phyloP scores from a whole-genome alignment of 164 flowering plant genomes.

The Liriodendron chinense region DNA sequence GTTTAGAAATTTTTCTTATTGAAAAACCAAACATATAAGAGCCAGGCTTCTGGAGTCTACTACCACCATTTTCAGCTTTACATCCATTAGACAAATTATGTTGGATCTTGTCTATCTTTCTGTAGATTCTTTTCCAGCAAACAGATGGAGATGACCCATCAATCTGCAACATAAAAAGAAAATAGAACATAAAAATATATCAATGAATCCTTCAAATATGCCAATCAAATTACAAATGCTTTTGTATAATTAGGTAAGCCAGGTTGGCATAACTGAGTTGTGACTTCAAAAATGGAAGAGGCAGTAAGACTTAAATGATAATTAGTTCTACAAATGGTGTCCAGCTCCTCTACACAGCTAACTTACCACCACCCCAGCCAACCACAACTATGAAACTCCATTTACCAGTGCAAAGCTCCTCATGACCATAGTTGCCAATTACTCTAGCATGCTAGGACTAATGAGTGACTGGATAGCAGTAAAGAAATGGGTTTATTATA shows the following conservation, averaged over 20 bases:
- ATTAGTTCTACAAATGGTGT: no score
- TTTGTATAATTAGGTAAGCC: not conserved
- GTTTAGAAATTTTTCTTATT: conserved; percentile 47
- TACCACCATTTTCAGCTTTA: conserved; percentile 26
- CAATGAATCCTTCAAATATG: not conserved
- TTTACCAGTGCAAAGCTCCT: no score
- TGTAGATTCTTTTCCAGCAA: conserved; percentile 84
- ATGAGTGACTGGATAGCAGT: no score
- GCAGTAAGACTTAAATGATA: no score
- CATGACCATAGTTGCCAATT: no score
- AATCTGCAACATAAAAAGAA: conserved; percentile 44
- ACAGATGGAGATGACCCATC: conserved; percentile 68
- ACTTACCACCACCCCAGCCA: no score
- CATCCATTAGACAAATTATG: conserved; percentile 27
- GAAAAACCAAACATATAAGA: conserved; percentile 90
- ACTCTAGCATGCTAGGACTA: no score
- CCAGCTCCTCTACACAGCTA: no score
- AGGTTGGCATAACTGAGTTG: no score
- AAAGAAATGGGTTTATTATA: no score
- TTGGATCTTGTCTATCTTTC: conserved; percentile 42
- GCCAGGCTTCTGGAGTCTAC: conserved; percentile 40
- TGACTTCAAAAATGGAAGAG: no score
- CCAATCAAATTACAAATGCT: not conserved
- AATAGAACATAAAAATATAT: not conserved
- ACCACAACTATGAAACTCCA: no score